phyloP scores from a whole-genome alignment of 129 eudicot species.

The Erigeron canadensis region DNA sequence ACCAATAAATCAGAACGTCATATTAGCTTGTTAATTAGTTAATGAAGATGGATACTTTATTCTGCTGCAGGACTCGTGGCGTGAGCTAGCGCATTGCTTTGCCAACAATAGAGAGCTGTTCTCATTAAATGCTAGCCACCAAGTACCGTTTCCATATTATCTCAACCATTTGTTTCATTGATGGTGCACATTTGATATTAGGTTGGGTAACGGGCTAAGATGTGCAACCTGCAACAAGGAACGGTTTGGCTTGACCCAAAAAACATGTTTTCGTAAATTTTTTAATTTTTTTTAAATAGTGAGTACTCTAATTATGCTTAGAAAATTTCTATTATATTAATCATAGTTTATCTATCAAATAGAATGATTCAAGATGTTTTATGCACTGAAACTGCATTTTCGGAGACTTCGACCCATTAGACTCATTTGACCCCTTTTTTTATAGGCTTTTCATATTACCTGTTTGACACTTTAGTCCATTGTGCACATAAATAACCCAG shows the following conservation, averaged over 20 bases:
- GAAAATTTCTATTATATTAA: not conserved
- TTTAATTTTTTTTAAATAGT: not conserved
- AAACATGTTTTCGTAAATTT: not conserved
- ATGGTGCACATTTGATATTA: not conserved
- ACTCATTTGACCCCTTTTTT: not conserved
- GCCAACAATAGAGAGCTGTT: slow-evolving; percentile 58
- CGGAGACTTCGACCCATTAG: not conserved
- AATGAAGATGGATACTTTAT: slow-evolving; percentile 22
- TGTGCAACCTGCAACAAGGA: not conserved
- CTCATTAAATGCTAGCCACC: slow-evolving; percentile 63
- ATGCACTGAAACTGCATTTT: not conserved
- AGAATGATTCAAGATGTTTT: not conserved
- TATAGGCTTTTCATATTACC: slow-evolving; percentile 1
- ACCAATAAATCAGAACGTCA: slow-evolving; percentile 6
- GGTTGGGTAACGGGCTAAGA: not conserved
- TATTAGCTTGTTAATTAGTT: slow-evolving; percentile 10
- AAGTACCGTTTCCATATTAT: slow-evolving; percentile 40
- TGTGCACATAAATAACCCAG: not conserved
- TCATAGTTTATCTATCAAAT: not conserved
- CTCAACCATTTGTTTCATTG: slow-evolving; percentile 3
- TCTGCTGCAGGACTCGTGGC: slow-evolving; percentile 84
- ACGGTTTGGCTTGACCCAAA: slow-evolving; percentile 1
- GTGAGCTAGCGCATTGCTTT: slow-evolving; percentile 64
- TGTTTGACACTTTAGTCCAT: not conserved
- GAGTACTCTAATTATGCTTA: not conserved